Conservation (phyloP, 176 grass and related monocot species). For the Saccharum spontaneum region DNA sequence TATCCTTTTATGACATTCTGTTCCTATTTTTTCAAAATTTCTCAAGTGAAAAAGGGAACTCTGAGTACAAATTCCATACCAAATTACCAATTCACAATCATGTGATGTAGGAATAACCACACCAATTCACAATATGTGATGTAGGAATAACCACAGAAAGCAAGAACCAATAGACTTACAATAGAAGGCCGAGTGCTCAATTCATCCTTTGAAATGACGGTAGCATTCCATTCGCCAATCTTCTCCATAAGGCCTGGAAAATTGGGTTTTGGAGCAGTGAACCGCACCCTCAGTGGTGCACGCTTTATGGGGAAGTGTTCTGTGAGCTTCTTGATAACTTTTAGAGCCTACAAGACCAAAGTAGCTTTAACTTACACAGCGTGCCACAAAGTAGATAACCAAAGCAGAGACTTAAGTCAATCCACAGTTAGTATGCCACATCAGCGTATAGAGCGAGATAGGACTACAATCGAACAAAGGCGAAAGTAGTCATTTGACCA, state of each 20-base stretch:
- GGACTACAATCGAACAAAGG: too few relatives aligned
- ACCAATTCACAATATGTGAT: neutral
- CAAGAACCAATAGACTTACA: slow-evolving; percentile 46
- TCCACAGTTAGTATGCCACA: too few relatives aligned
- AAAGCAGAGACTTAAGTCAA: too few relatives aligned
- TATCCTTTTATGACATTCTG: neutral
- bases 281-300: slow-evolving; percentile 69
- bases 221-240: slow-evolving; percentile 63
- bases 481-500: too few relatives aligned
- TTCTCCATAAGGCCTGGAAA: slow-evolving; percentile 67
- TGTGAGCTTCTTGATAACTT: slow-evolving; percentile 79
- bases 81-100: neutral
- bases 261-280: slow-evolving; percentile 65
- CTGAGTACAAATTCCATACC: neutral
- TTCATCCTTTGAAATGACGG: slow-evolving; percentile 63
- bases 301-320: slow-evolving; percentile 82
- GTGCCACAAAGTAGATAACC: too few relatives aligned
- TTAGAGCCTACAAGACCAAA: slow-evolving; percentile 58
- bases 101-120: neutral
- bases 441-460: too few relatives aligned
- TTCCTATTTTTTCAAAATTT: neutral
- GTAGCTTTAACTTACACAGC: neutral
- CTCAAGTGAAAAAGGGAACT: neutral
- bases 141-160: neutral
- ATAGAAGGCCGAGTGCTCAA: slow-evolving; percentile 54